These are phyloP conservation scores for Sclerotinia glacialis DNA, from an alignment of 2,329 filamentous ascomycete species.

Conservation along the genomic window DNA sequence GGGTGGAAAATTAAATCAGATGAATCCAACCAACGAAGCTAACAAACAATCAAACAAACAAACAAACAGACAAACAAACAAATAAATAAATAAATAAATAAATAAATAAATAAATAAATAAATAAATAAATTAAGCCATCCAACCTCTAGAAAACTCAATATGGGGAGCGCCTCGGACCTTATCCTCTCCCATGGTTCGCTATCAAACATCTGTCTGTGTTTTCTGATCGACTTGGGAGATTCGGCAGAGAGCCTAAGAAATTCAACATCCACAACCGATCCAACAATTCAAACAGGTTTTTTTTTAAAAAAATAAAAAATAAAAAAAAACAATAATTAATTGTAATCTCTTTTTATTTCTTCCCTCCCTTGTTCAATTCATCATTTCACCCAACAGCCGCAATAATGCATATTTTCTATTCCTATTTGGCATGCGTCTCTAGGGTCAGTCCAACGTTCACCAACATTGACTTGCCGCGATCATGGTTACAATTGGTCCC, in stretches of 20 bases:
- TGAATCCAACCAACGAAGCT: conserved; percentile 1
- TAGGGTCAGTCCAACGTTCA: conserved; percentile 22
- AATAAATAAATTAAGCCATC: not conserved
- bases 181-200: not conserved
- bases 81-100: not conserved
- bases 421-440: conserved; percentile 7
- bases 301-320: not conserved
- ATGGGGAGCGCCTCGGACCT: conserved; percentile 7
- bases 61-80: no score
- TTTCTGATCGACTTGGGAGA: conserved; percentile 7
- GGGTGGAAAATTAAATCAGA: not conserved
- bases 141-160: not conserved
- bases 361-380: not conserved
- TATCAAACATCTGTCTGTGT: not conserved
- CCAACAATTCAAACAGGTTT: conserved; percentile 4
- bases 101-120: not conserved
- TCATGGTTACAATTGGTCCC: conserved; percentile 24
- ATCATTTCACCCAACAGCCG: conserved; percentile 5
- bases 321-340: no score
- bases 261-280: not conserved
- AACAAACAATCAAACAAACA: not conserved
- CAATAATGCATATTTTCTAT: conserved; percentile 16
- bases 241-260: not conserved
- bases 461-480: conserved; percentile 28
- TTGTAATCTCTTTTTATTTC: not conserved